These are phyloP conservation scores for Eucalyptus viminalis DNA, from an alignment of 345 rosid genomes.

Conservation along the genomic window DNA sequence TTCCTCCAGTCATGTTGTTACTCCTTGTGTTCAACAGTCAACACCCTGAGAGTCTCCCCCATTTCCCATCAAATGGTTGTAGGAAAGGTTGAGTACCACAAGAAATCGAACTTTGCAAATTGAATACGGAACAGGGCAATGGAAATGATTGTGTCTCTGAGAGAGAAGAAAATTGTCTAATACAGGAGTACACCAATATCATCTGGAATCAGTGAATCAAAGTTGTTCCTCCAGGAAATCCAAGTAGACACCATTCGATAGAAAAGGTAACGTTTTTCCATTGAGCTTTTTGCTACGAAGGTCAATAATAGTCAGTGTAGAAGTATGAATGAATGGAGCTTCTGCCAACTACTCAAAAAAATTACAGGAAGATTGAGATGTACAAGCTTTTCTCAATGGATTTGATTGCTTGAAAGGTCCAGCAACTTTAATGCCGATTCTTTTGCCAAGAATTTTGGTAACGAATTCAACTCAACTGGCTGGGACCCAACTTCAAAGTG, in stretches of 20 bases:
- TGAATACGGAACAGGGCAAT: neutral
- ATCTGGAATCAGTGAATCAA: neutral
- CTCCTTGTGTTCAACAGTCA: neutral
- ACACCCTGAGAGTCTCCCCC: neutral
- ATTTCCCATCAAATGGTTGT: slow-evolving; percentile 1
- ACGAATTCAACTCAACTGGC: too few relatives aligned
- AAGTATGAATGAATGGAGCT: neutral
- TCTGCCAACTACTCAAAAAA: slow-evolving; percentile 2
- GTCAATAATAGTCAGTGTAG: neutral
- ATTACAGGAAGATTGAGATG: slow-evolving; percentile 13
- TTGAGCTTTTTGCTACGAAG: neutral
- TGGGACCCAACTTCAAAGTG: slow-evolving; percentile 13
- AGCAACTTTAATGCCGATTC: too few relatives aligned
- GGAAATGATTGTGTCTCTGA: neutral
- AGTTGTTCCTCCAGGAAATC: neutral
- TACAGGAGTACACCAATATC: neutral
- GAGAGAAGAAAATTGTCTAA: neutral
- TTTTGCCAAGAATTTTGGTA: too few relatives aligned
- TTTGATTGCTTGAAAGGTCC: slow-evolving; percentile 5
- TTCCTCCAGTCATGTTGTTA: neutral
- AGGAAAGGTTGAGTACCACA: slow-evolving; percentile 12
- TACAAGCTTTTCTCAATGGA: slow-evolving; percentile 4
- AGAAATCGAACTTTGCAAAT: slow-evolving; percentile 4
- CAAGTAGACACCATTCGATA: neutral
- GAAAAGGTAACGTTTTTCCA: neutral